phyloP scores from a whole-genome alignment of 2,329 filamentous ascomycete genomes.

The Nothomitra cinnamomea region DNA sequence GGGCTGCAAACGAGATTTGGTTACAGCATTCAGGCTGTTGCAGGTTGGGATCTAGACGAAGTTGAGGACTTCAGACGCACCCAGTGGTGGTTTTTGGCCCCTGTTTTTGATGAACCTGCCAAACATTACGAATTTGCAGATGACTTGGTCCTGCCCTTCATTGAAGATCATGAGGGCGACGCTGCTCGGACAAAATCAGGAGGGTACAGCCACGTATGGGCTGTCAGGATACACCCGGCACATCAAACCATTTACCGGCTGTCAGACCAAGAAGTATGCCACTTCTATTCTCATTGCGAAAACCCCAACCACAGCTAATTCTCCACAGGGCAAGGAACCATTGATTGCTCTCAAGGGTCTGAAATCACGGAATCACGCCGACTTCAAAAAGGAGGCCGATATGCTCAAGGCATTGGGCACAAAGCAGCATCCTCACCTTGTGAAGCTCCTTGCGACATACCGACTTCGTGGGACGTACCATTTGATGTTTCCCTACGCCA shows the following conservation, averaged over 20 bases:
- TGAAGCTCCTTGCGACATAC: constrained; percentile 18
- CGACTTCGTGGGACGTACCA: constrained; percentile 12
- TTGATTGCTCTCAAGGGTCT: not conserved
- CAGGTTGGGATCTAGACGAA: not conserved
- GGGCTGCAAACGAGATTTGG: no score
- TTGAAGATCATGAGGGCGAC: not conserved
- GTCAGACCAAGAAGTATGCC: not conserved
- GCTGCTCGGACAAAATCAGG: not conserved
- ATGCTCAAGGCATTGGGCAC: not conserved
- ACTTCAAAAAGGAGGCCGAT: not conserved
- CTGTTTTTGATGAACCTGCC: not conserved
- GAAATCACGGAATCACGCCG: not conserved
- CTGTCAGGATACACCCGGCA: not conserved
- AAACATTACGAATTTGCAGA: not conserved
- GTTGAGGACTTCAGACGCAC: not conserved
- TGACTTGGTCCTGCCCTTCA: not conserved
- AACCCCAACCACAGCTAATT: not conserved
- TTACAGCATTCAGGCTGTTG: no score
- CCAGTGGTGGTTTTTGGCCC: not conserved
- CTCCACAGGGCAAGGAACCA: not conserved
- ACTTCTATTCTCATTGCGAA: not conserved
- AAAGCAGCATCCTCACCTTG: constrained; percentile 12
- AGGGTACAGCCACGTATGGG: not conserved
- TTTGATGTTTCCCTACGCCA: constrained; percentile 17
- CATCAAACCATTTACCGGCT: not conserved